Percentiles rank a stretch among this genome's conserved stretches.
Evolutionary conservation across 257 asterid genomes (phyloP).

Genomic region (Plantago elongata): DNA sequence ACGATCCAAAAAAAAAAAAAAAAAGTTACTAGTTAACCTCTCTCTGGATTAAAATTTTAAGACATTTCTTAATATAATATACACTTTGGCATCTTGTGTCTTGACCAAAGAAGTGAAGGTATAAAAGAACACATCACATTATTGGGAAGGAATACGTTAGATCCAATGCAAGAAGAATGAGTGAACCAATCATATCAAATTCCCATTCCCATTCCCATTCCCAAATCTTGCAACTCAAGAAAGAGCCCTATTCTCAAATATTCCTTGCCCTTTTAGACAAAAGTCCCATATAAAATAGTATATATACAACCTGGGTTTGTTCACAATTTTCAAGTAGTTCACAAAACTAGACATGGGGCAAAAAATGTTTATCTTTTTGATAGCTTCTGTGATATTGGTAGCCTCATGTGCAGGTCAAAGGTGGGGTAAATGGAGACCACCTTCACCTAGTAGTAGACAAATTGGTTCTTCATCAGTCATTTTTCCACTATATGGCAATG

Average conservation of each 20-base stretch:
- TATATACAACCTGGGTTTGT: slow-evolving; percentile 10
- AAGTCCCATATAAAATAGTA: slow-evolving; percentile 14
- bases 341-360: slow-evolving; percentile 1
- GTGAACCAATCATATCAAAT: slow-evolving; percentile 12
- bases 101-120: too few relatives aligned
- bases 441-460: slow-evolving; percentile 34
- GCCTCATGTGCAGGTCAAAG: slow-evolving; percentile 43
- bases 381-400: slow-evolving; percentile 28
- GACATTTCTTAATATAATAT: too few relatives aligned
- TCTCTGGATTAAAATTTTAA: too few relatives aligned
- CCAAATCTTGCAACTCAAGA: slow-evolving; percentile 29
- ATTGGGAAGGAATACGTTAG: slow-evolving; percentile 30
- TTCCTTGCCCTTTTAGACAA: slow-evolving; percentile 22
- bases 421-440: slow-evolving; percentile 54
- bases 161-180: slow-evolving; percentile 34
- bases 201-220: slow-evolving; percentile 4
- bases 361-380: slow-evolving; percentile 25
- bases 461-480: slow-evolving; percentile 46
- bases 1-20: too few relatives aligned
- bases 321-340: slow-evolving; percentile 1
- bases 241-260: slow-evolving; percentile 19
- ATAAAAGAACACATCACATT: slow-evolving; percentile 18
- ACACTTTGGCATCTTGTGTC: too few relatives aligned
- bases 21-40: too few relatives aligned
- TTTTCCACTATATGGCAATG: slow-evolving; percentile 78